Conservation (phyloP, 495 filamentous ascomycete species). For the Cladorrhinum samala region DNA sequence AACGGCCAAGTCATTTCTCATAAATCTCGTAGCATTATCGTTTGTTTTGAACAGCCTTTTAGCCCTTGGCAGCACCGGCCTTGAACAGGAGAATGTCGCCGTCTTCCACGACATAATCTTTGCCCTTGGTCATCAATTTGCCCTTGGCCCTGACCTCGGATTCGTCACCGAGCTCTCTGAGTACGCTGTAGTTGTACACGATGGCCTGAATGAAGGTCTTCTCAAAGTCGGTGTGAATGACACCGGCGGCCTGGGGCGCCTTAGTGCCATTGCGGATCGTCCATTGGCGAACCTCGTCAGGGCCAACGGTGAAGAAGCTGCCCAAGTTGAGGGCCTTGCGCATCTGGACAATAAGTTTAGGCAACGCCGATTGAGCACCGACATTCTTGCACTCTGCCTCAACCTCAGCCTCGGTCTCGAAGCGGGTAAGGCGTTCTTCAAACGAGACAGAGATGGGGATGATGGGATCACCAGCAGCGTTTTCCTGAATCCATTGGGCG, state of each 20-base stretch:
- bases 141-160: slow-evolving; percentile 82
- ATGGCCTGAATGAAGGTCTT: slow-evolving; percentile 99
- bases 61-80: slow-evolving; percentile 87
- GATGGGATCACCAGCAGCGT: slow-evolving; percentile 81
- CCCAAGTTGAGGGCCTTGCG: slow-evolving; percentile 80
- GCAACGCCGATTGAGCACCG: slow-evolving; percentile 78
- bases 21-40: slow-evolving; percentile 14
- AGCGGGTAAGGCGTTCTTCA: slow-evolving; percentile 81
- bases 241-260: slow-evolving; percentile 93
- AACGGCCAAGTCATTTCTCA: slow-evolving; percentile 4
- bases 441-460: slow-evolving; percentile 88
- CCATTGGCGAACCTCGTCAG: slow-evolving; percentile 98
- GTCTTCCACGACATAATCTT: slow-evolving; percentile 86
- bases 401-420: slow-evolving; percentile 71
- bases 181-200: slow-evolving; percentile 73
- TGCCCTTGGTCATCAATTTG: slow-evolving; percentile 97
- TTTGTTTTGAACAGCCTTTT: slow-evolving; percentile 12
- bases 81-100: slow-evolving; percentile 83
- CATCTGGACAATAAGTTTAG: slow-evolving; percentile 94
- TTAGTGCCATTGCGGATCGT: slow-evolving; percentile 95
- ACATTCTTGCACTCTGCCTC: slow-evolving; percentile 84
- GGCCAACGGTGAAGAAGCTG: slow-evolving; percentile 95
- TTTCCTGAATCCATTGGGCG: slow-evolving; percentile 85
- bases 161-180: slow-evolving; percentile 87
- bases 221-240: slow-evolving; percentile 98